A percentile compares a stretch with the other conserved stretches of the same genome.
Conservation (phyloP, 169 alveolate species). For the Miamiensis avidus region DNA sequence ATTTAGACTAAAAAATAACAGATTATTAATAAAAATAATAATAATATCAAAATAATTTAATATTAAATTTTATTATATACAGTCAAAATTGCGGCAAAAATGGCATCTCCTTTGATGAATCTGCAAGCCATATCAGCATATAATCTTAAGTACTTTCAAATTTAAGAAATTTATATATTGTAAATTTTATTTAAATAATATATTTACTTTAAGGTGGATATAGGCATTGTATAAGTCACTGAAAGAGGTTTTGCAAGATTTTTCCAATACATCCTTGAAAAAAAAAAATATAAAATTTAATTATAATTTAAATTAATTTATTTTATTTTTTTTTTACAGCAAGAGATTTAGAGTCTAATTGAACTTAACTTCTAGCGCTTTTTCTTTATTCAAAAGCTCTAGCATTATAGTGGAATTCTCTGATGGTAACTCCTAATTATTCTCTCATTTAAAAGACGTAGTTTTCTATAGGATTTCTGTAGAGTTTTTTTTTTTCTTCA, state of each 20-base stretch:
- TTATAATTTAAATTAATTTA: no score
- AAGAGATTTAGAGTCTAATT: slow-evolving; percentile 24
- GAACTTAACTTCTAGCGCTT: slow-evolving; percentile 22
- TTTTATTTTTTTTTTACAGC: slow-evolving; percentile 12
- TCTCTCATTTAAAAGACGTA: slow-evolving; percentile 29
- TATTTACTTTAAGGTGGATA: slow-evolving; percentile 33
- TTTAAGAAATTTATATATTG: background rate
- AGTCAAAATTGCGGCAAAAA: background rate
- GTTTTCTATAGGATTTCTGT: slow-evolving; percentile 41
- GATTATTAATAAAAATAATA: background rate
- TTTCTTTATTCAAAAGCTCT: slow-evolving; percentile 26
- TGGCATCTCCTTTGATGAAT: slow-evolving; percentile 20
- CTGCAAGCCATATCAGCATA: slow-evolving; percentile 47
- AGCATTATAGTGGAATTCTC: slow-evolving; percentile 43
- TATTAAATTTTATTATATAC: background rate
- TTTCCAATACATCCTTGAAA: slow-evolving; percentile 23
- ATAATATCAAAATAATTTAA: background rate
- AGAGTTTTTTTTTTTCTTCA: slow-evolving; percentile 19
- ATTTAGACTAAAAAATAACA: slow-evolving; percentile 14
- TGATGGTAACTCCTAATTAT: slow-evolving; percentile 31
- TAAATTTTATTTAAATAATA: no score
- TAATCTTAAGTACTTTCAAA: slow-evolving; percentile 11
- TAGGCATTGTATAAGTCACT: slow-evolving; percentile 36
- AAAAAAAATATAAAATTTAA: background rate
- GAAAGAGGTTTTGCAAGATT: slow-evolving; percentile 43